A percentile compares a stretch with the other conserved stretches of the same genome.
phyloP scores from a whole-genome alignment of 768 basidiomycete species.

The Collybia sordida region DNA sequence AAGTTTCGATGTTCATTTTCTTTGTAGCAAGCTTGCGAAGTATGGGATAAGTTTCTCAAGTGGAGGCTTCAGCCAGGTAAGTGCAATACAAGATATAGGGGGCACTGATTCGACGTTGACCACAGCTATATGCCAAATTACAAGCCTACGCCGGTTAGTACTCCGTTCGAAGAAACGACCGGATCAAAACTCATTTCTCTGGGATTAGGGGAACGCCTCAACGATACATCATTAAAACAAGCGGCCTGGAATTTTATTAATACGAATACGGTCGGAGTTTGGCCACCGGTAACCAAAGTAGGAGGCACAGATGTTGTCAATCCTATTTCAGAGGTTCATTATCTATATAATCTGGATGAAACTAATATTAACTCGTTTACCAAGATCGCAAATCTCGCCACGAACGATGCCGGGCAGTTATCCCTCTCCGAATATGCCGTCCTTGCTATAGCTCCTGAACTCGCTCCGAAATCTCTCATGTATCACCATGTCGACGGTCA shows the following conservation, averaged over 20 bases:
- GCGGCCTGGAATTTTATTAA: slow-evolving; percentile 33
- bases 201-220: slow-evolving; percentile 25
- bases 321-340: slow-evolving; percentile 35
- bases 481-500: neutral
- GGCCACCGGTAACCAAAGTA: slow-evolving; percentile 35
- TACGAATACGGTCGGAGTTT: slow-evolving; percentile 31
- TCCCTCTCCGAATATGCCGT: slow-evolving; percentile 35
- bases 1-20: neutral
- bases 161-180: neutral
- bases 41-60: slow-evolving; percentile 34
- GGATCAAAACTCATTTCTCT: neutral
- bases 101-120: neutral
- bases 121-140: slow-evolving; percentile 35
- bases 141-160: slow-evolving; percentile 34
- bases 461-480: slow-evolving; percentile 22
- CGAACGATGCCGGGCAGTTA: slow-evolving; percentile 33
- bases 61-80: slow-evolving; percentile 31
- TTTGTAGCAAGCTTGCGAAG: slow-evolving; percentile 29
- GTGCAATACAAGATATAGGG: neutral
- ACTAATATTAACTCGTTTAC: neutral
- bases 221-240: slow-evolving; percentile 28
- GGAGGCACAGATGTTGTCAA: slow-evolving; percentile 48
- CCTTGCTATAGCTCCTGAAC: slow-evolving; percentile 33
- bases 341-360: neutral
- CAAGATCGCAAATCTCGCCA: slow-evolving; percentile 33